phyloP scores from a whole-genome alignment of 495 filamentous ascomycete genomes.

The Hyaloscypha hepaticicola region DNA sequence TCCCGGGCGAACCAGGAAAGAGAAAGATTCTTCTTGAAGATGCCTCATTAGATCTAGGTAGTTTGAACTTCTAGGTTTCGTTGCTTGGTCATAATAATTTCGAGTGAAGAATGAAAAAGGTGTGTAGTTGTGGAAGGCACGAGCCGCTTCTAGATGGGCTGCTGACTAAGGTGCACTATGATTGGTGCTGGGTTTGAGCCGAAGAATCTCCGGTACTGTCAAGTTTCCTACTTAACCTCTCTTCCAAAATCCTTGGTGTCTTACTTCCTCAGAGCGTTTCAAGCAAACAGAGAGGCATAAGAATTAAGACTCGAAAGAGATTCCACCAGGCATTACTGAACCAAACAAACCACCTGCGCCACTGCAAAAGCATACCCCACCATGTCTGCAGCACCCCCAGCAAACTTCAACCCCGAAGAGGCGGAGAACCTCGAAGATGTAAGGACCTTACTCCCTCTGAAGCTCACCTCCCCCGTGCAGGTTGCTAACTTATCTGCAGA shows the following conservation, averaged over 20 bases:
- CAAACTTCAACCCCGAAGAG: slow-evolving; percentile 61
- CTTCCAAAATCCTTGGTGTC: background rate
- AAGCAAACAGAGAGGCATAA: background rate
- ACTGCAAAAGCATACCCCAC: slow-evolving; percentile 4
- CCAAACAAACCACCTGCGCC: background rate
- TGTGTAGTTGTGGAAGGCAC: background rate
- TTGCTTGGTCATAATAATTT: background rate
- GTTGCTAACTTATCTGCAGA: slow-evolving; percentile 52
- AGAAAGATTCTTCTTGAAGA: too few relatives aligned
- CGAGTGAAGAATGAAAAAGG: background rate
- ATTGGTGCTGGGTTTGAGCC: background rate
- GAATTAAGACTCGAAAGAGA: background rate
- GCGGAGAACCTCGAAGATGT: slow-evolving; percentile 80
- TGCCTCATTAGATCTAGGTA: too few relatives aligned
- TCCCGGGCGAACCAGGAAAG: background rate
- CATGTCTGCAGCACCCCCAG: slow-evolving; percentile 36
- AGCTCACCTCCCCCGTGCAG: background rate
- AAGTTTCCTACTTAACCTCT: background rate
- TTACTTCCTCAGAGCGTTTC: background rate
- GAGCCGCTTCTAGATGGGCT: background rate
- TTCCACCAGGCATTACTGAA: background rate
- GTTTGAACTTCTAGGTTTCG: background rate
- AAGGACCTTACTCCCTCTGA: slow-evolving; percentile 29
- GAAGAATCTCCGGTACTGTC: background rate
- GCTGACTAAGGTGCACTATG: background rate